Evolutionary conservation across 2,329 filamentous ascomycete genomes (phyloP).

Genomic region (Aspergillus ochraceoroseus): DNA sequence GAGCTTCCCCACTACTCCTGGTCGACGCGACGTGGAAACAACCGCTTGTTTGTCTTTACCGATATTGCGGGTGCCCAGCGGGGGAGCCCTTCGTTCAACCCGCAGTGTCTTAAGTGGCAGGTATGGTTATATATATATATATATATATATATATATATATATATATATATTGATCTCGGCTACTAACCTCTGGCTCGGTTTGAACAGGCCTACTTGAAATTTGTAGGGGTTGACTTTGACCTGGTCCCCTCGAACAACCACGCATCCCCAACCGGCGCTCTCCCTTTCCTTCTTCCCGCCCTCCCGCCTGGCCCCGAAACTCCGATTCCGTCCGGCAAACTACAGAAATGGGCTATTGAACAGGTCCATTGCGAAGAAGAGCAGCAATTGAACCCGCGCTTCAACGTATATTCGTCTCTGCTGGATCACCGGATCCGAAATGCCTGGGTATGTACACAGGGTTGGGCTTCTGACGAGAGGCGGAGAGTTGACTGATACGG

Average conservation of each 20-base stretch:
- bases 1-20: conserved; percentile 62
- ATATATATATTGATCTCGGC: too few species aligned
- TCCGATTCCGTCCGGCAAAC: conserved; percentile 59
- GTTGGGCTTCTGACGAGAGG: too few species aligned
- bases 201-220: conserved; percentile 71
- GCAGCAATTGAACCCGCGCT: conserved; percentile 52
- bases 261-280: conserved; percentile 79
- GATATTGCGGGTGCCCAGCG: conserved; percentile 56
- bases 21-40: conserved; percentile 46
- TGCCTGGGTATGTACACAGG: conserved; percentile 72
- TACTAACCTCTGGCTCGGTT: conserved; percentile 1
- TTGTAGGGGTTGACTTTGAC: conserved; percentile 64
- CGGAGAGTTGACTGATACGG: too few species aligned
- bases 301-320: conserved; percentile 38
- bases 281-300: conserved; percentile 75
- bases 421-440: conserved; percentile 72
- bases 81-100: conserved; percentile 76
- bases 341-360: conserved; percentile 64
- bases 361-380: conserved; percentile 45
- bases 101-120: conserved; percentile 94
- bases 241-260: conserved; percentile 78
- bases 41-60: conserved; percentile 76
- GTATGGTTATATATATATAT: conserved; percentile 48
- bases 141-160: too few species aligned
- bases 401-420: conserved; percentile 73